These are phyloP conservation scores for Stropharia rugosoannulata DNA, from an alignment of 768 basidiomycete species.

Conservation along the genomic window DNA sequence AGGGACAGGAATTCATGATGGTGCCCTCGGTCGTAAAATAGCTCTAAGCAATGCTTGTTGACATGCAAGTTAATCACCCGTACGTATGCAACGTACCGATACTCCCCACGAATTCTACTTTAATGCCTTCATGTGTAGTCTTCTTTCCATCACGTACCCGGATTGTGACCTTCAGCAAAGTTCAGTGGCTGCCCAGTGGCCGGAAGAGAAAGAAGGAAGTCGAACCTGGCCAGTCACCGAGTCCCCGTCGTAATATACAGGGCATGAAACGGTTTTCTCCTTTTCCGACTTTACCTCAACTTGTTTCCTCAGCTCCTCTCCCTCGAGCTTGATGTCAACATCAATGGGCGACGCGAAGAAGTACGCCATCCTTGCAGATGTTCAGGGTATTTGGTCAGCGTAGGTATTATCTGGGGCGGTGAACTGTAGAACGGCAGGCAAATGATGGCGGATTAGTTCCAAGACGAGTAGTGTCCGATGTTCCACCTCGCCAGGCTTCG, in stretches of 20 bases:
- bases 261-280: slow-evolving; percentile 80
- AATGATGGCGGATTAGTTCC: no score
- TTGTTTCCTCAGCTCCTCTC: slow-evolving; percentile 84
- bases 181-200: background rate
- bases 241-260: slow-evolving; percentile 96
- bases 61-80: background rate
- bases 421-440: background rate
- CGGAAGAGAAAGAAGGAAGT: background rate
- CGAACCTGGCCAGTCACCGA: slow-evolving; percentile 82
- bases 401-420: background rate
- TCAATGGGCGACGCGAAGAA: slow-evolving; percentile 93
- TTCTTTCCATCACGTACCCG: slow-evolving; percentile 95
- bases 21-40: slow-evolving; percentile 97
- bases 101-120: slow-evolving; percentile 95
- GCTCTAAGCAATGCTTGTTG: slow-evolving; percentile 41
- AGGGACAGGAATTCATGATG: slow-evolving; percentile 97
- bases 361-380: slow-evolving; percentile 63
- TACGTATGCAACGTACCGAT: slow-evolving; percentile 61
- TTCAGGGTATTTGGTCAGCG: background rate
- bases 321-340: slow-evolving; percentile 84
- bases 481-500: no score
- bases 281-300: slow-evolving; percentile 91
- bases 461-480: no score
- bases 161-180: slow-evolving; percentile 63
- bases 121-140: slow-evolving; percentile 92